Evolutionary conservation across 75 land plant genomes (phyloP), one percentile per base, ranked within the genome.

Genomic region (Gnetum montanum): DNA sequence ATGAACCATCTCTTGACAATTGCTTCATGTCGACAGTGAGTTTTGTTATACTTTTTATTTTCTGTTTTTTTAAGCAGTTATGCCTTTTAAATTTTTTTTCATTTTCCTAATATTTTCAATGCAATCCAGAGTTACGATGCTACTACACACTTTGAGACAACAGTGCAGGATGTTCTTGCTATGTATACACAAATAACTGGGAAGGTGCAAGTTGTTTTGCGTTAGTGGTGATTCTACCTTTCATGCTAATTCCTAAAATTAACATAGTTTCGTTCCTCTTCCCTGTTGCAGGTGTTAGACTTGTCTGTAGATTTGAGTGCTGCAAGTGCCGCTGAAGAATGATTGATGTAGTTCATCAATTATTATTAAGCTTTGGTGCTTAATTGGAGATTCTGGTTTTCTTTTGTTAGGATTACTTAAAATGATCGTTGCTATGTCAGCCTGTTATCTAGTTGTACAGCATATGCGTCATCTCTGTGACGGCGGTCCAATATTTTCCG

Each of bases 321-420:
- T 53, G 92, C 92, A 44, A 87, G 92, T 69, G 92, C 84, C 34
- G 73, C 87, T 36, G 82, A 77, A 31, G 85, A 78, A 63, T 71
- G 36, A 73, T 46, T n/a, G 19, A 10, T 46, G 23, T 46, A 20
- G 48, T 46, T 46, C 16, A n/a, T n/a, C n/a, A n/a, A n/a, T n/a
- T n/a, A n/a, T n/a, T n/a, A n/a, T n/a, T n/a, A n/a, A n/a, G n/a
- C n/a, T n/a, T n/a, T n/a, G n/a, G n/a, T n/a, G n/a, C n/a, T n/a
- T n/a, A n/a, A n/a, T n/a, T n/a, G n/a, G n/a, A n/a, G n/a, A n/a
- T n/a, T n/a, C n/a, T n/a, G n/a, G n/a, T n/a, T n/a, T n/a, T n/a
- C n/a, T n/a, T n/a, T n/a, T n/a, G n/a, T n/a, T n/a, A n/a, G n/a
- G n/a, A n/a, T n/a, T n/a, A n/a, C n/a, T n/a, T n/a, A n/a, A n/a